Conservation (phyloP, 2,329 filamentous ascomycete species). For the Curvularia hawaiiensis region DNA sequence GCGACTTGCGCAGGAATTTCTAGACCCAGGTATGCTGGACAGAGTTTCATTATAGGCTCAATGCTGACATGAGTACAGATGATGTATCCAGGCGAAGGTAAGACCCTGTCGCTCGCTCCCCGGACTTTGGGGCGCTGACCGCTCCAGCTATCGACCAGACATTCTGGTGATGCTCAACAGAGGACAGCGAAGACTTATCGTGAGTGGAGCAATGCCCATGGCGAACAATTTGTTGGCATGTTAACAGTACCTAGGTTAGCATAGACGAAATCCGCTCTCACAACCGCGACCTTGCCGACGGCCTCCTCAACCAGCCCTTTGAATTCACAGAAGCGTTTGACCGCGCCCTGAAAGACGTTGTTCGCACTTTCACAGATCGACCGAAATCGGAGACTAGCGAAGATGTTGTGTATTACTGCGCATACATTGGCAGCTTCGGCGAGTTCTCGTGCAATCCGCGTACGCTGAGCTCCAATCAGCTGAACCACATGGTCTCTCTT, state of each 20-base stretch:
- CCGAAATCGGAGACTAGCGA: conserved; percentile 76
- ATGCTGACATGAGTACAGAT: conserved; percentile 49
- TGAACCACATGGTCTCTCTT: conserved; percentile 96
- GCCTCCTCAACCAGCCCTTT: conserved; percentile 83
- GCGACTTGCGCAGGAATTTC: conserved; percentile 86
- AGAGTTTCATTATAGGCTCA: not conserved
- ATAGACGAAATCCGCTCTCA: conserved; percentile 92
- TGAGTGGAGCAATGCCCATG: conserved; percentile 32
- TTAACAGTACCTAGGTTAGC: conserved; percentile 47
- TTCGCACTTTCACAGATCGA: conserved; percentile 77
- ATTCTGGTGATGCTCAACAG: conserved; percentile 78
- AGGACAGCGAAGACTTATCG: conserved; percentile 62
- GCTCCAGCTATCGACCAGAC: conserved; percentile 82
- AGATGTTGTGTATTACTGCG: conserved; percentile 89
- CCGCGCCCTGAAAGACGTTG: conserved; percentile 84
- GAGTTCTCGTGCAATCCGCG: conserved; percentile 93
- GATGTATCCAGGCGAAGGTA: conserved; percentile 63
- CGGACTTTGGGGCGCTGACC: conserved; percentile 17
- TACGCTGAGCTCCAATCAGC: conserved; percentile 83
- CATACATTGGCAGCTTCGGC: conserved; percentile 95
- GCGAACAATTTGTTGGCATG: not conserved
- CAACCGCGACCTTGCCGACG: conserved; percentile 78
- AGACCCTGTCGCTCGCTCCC: conserved; percentile 16
- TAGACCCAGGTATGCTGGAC: conserved; percentile 78
- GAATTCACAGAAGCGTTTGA: conserved; percentile 90